Evolutionary conservation across 371 early-diverging fungal species (phyloP), one percentile per base, ranked within the genome.

Genomic region (Dinochytrium kinnereticum): DNA sequence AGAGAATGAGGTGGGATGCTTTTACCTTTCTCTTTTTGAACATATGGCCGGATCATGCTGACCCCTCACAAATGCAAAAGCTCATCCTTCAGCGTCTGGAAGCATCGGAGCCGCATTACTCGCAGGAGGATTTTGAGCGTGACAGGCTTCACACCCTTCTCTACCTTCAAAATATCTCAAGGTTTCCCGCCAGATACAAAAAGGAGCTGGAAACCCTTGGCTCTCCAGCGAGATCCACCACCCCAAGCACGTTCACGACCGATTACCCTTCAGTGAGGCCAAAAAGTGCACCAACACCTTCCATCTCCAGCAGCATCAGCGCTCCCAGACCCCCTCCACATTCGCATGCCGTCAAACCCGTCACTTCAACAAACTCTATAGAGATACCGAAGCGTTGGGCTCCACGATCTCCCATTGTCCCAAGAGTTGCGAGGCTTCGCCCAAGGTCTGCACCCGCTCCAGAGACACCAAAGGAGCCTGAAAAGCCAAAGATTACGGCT

Each of bases 71-170:
- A n/a, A n/a, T n/a, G n/a, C n/a, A n/a, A n/a, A 10, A 74, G 70
- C n/a, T 75, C 1, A 55, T 66, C 50, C 51, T 76, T 36, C 76
- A 72, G 50, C 38, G 76, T 7, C 49, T 76, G n/a, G 76, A 76
- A 68, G 57, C 67, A 0, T 55, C 64, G 15, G 61, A 28, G 1
- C 69, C 76, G 21, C 44, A 68, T 36, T 76, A 76, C 40, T 33
- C 31, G 5, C 19, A 64, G 7, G 38, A 49, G 24, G 40, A 34
- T 15, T 72, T 76, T 50, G 64, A 71, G 53, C 19, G 30, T 5
- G 76, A 72, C 3, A 37, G 76, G 5, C 24, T 71, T 19, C 36
- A 51, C 28, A 72, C 68, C 7, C 28, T 76, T 1, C 24, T 36
- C 17, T 55, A 76, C 38, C 59, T 76, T 13, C 61, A 72, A 64